Evolutionary conservation across 495 filamentous ascomycete genomes (phyloP), one percentile per base, ranked within the genome.

Genomic region (Talaromyces wortmannii): DNA sequence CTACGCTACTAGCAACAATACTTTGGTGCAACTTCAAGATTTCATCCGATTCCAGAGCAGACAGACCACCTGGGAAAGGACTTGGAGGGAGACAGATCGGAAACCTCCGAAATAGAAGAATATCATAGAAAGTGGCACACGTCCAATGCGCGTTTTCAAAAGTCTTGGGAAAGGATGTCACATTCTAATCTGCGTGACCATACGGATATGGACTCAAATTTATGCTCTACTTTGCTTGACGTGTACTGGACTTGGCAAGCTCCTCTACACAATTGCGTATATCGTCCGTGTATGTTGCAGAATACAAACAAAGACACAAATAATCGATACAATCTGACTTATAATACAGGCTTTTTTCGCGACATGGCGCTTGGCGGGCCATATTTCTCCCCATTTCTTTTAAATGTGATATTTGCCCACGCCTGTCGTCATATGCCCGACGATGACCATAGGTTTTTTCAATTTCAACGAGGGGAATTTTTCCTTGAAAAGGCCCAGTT

Each of bases 221-320:
- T 44, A 7, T 54, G 56, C 30, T 17, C 30, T 18, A 48, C 16
- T 36, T 33, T 55, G 5, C 32, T 58, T 16, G 13, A 58, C 31
- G 49, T 58, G 4, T 58, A 54, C 45, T 58, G 56, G 56, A 49
- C 56, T 13, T 58, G 56, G 56, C 56, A 58, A 44, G 56, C 50
- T 0, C 56, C 56, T 16, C 32, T 58, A 15, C 56, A 58, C 23
- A 58, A 54, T 44, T 58, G 31, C 33, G 45, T 58, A 45, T 58
- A 58, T 49, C 56, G 56, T 7, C 50, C 50, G 32, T 58, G 56
- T 58, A 29, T 23, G 56, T 44, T 23, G 1, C 23, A 23, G 23
- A 23, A 23, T 23, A 23, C 23, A 23, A 23, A 23, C 23, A 4
- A 23, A 23, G 23, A 23, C 23, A 23, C 23, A 23, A 23, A 23